Conservation (phyloP, 1,139 yeast species). For the Magnusiomyces tetraspermus region DNA sequence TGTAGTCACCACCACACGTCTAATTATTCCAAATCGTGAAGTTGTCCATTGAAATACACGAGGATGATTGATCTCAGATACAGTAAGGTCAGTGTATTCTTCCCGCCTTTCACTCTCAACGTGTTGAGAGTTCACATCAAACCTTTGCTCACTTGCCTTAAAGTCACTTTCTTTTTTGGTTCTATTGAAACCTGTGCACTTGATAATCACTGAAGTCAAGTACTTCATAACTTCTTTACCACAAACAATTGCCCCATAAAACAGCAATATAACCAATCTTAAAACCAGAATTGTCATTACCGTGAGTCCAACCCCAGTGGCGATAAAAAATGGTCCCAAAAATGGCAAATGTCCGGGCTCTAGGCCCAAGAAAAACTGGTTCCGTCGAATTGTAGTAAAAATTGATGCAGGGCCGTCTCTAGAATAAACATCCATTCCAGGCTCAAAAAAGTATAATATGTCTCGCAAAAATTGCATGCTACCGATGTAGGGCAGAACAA, state of each 20-base stretch:
- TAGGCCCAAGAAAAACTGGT: slow-evolving; percentile 52
- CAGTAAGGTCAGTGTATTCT: too few relatives aligned
- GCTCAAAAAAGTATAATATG: slow-evolving; percentile 32
- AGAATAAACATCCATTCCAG: slow-evolving; percentile 20
- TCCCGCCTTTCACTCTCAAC: too few relatives aligned
- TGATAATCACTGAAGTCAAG: not conserved
- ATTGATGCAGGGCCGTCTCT: slow-evolving; percentile 22
- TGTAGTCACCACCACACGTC: slow-evolving; percentile 29
- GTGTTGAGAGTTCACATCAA: too few relatives aligned
- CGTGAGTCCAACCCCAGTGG: slow-evolving; percentile 41
- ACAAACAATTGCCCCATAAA: not conserved
- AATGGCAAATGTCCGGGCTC: slow-evolving; percentile 49
- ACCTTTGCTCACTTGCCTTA: too few relatives aligned
- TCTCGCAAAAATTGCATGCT: slow-evolving; percentile 15
- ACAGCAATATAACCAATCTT: not conserved
- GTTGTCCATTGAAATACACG: not conserved
- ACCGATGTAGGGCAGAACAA: slow-evolving; percentile 38
- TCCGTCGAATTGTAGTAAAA: slow-evolving; percentile 26
- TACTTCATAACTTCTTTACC: not conserved
- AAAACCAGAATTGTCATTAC: not conserved
- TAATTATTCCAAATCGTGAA: not conserved
- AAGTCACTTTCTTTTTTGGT: too few relatives aligned
- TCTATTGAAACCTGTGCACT: not conserved
- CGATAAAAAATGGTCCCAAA: slow-evolving; percentile 49
- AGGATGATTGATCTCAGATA: too few relatives aligned